These are phyloP conservation scores for Exophiala spinifera DNA, from an alignment of 2,329 filamentous ascomycete genomes.

Conservation along the genomic window DNA sequence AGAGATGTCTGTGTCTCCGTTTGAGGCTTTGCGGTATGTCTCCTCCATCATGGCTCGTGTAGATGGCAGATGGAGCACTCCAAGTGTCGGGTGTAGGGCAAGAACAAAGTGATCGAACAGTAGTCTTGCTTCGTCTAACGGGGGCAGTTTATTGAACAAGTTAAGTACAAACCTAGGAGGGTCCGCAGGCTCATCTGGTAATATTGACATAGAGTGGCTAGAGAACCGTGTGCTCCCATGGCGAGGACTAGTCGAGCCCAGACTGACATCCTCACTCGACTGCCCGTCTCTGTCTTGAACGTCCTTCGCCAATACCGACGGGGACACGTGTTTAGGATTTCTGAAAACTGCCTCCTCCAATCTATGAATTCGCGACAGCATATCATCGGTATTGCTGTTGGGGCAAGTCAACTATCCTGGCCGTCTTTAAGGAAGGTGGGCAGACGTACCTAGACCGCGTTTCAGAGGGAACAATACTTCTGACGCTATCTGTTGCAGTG, in stretches of 20 bases:
- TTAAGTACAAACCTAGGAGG: neutral
- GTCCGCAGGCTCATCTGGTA: too few species aligned
- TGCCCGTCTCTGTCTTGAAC: too few species aligned
- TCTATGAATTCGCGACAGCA: neutral
- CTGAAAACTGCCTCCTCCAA: neutral
- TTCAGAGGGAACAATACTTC: too few species aligned
- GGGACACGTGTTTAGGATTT: neutral
- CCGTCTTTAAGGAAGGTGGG: too few species aligned
- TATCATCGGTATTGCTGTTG: neutral
- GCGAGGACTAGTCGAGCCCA: too few species aligned
- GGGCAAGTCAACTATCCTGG: neutral
- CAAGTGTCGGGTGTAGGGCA: constrained; percentile 1
- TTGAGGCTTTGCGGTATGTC: neutral
- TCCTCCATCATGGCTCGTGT: neutral
- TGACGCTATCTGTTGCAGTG: neutral
- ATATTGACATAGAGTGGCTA: too few species aligned
- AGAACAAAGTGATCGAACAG: neutral
- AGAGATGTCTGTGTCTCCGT: neutral
- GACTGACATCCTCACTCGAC: too few species aligned
- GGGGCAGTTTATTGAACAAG: neutral
- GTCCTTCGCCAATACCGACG: too few species aligned
- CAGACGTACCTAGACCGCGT: too few species aligned
- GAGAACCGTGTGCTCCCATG: too few species aligned
- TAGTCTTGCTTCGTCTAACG: neutral
- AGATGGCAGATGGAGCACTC: neutral